Evolutionary conservation across 2,329 filamentous ascomycete genomes (phyloP), one percentile per base, ranked within the genome.

Genomic region (Arachnomyces sp.): DNA sequence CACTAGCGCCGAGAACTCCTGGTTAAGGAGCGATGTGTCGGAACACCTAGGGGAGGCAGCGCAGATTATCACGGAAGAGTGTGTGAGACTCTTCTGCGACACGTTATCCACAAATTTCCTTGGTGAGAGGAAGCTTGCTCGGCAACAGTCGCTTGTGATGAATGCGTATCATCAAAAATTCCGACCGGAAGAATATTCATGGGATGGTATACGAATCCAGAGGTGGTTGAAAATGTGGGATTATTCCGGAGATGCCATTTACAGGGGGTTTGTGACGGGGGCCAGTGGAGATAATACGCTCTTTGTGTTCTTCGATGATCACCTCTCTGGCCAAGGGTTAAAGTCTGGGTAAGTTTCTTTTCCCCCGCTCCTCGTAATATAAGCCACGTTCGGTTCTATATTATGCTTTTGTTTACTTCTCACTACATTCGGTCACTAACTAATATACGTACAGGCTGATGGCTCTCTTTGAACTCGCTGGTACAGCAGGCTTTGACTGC

Each of bases 81-180:
- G 89, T 95, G 89, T 95, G 88, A 95, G 89, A 77, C 90, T 95
- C 83, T 94, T 95, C 80, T 95, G 89, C 73, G 87, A 90, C 83
- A 83, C 82, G 77, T 86, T 95, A 81, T 84, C 79, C 72, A 73
- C 82, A 73, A 84, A 86, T 74, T 95, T 95, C 80, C 85, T 84
- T 77, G 89, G 86, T 94, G 88, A 93, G 87, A 81, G 83, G 84
- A 81, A 80, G 71, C 67, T 72, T 75, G 77, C 69, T 66, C 70
- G 72, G 73, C 75, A 80, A 79, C 83, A 79, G 83, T 90, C 86
- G 79, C 78, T 84, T 79, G 82, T 84, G 77, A 80, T 84, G 80
- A 82, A 79, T 90, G 79, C 81, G 80, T 69, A 63, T 49, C 45
- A 41, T 48, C 50, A 55, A 52, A 47, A 48, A 39, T 50, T 44